Evolutionary conservation across 2,329 filamentous ascomycete genomes (phyloP).

Genomic region (Byssochlamys sp.): DNA sequence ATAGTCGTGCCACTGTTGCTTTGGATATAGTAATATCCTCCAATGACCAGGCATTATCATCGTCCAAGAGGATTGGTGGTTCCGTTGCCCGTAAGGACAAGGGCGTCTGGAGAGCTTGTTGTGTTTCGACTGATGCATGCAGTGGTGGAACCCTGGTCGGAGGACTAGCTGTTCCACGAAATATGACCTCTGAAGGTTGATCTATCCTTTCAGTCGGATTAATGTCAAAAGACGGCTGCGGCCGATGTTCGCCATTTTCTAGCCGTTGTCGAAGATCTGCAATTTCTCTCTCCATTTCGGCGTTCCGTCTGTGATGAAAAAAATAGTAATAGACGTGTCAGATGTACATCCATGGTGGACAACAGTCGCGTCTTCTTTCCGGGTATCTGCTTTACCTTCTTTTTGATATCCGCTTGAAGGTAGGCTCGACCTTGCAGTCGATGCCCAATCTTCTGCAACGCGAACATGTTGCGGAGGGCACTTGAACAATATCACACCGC

Average conservation of each 20-base stretch:
- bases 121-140: slow-evolving; percentile 24
- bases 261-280: slow-evolving; percentile 39
- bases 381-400: slow-evolving; percentile 27
- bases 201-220: slow-evolving; percentile 23
- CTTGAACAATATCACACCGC: slow-evolving; percentile 56
- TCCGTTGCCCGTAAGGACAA: slow-evolving; percentile 21
- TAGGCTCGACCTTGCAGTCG: slow-evolving; percentile 55
- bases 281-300: slow-evolving; percentile 51
- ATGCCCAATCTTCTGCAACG: slow-evolving; percentile 54
- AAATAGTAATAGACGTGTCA: slow-evolving; percentile 5
- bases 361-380: not conserved
- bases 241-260: slow-evolving; percentile 22
- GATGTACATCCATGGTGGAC: not conserved
- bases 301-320: slow-evolving; percentile 44
- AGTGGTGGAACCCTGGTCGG: slow-evolving; percentile 20
- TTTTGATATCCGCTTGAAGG: slow-evolving; percentile 58
- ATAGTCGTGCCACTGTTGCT: slow-evolving; percentile 32
- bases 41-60: slow-evolving; percentile 39
- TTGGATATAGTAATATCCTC: slow-evolving; percentile 35
- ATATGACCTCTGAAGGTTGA: slow-evolving; percentile 26
- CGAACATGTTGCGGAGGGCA: slow-evolving; percentile 52
- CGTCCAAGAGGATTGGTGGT: slow-evolving; percentile 27
- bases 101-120: slow-evolving; percentile 22
- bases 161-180: slow-evolving; percentile 22
- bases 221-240: slow-evolving; percentile 12